A percentile compares a stretch with the other conserved stretches of the same genome.
These are phyloP conservation scores for Auricularia sp. DNA, from an alignment of 768 basidiomycete species.

Conservation along the genomic window DNA sequence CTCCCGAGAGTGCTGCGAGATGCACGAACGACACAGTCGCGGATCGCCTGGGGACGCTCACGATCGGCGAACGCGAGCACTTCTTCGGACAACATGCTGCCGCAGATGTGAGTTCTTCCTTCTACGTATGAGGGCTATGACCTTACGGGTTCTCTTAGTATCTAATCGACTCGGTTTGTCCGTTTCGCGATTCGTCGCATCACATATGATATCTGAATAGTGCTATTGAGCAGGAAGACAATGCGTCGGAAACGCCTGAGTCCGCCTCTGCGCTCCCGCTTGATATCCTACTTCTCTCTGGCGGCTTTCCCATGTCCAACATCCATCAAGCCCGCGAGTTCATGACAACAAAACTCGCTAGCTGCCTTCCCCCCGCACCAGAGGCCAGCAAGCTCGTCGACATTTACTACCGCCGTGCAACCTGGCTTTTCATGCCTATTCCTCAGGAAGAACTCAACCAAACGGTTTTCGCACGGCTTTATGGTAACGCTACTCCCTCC, in stretches of 20 bases:
- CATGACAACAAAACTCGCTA: neutral
- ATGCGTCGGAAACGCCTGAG: neutral
- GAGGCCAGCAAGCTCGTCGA: slow-evolving; percentile 49
- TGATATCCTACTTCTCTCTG: too few relatives aligned
- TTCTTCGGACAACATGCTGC: neutral
- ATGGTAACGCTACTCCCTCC: neutral
- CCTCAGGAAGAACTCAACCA: slow-evolving; percentile 18
- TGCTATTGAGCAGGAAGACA: neutral
- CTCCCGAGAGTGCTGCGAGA: too few relatives aligned
- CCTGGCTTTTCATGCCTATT: slow-evolving; percentile 47
- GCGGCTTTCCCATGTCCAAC: too few relatives aligned
- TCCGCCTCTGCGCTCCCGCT: neutral
- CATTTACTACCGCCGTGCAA: slow-evolving; percentile 52
- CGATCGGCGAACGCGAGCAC: neutral
- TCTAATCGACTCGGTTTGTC: slow-evolving; percentile 3
- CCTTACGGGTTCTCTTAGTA: neutral
- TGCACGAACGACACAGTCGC: neutral
- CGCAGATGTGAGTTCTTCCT: neutral
- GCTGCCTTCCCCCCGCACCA: slow-evolving; percentile 42
- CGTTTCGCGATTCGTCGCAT: neutral
- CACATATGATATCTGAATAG: neutral
- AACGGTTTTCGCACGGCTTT: neutral
- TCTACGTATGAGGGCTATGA: too few relatives aligned
- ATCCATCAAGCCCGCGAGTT: too few relatives aligned
- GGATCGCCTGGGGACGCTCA: neutral